These are phyloP conservation scores for Kodamaea fukazawae DNA, from an alignment of 805 yeast species.

Conservation along the genomic window DNA sequence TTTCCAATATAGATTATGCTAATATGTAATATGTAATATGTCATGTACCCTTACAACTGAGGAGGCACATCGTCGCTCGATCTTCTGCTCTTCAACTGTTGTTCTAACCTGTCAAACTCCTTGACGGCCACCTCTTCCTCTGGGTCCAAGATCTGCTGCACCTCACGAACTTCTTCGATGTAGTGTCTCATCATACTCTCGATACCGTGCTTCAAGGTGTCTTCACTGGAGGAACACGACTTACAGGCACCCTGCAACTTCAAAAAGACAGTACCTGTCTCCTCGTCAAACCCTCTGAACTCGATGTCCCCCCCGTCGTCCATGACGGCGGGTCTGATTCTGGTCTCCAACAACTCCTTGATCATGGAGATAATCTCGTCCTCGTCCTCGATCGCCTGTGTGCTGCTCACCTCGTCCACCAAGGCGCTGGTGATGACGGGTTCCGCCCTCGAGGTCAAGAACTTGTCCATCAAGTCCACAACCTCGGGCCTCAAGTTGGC, in stretches of 20 bases:
- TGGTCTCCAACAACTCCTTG: slow-evolving; percentile 86
- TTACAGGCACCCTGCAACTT: slow-evolving; percentile 95
- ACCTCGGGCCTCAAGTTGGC: slow-evolving; percentile 52
- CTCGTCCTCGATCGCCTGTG: slow-evolving; percentile 33
- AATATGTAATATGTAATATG: too few species aligned
- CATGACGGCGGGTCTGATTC: slow-evolving; percentile 95
- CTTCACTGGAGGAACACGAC: slow-evolving; percentile 85
- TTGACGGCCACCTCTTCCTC: slow-evolving; percentile 73
- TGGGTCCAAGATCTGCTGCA: slow-evolving; percentile 78
- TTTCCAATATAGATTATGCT: too few species aligned
- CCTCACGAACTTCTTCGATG: slow-evolving; percentile 90
- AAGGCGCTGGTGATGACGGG: slow-evolving; percentile 42
- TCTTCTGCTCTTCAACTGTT: slow-evolving; percentile 27
- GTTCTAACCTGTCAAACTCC: slow-evolving; percentile 84
- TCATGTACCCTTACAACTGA: slow-evolving; percentile 14
- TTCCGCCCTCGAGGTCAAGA: slow-evolving; percentile 35
- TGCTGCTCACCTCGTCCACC: slow-evolving; percentile 28
- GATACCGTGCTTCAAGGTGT: slow-evolving; percentile 91
- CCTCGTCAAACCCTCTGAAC: slow-evolving; percentile 80
- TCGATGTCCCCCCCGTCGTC: slow-evolving; percentile 99
- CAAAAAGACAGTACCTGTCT: slow-evolving; percentile 81
- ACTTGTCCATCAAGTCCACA: slow-evolving; percentile 58
- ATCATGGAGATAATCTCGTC: slow-evolving; percentile 83
- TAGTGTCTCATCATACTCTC: slow-evolving; percentile 97
- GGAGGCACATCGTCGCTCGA: slow-evolving; percentile 24